Conservation (phyloP, 2,329 filamentous ascomycete species). For the Fusarium euwallaceae region DNA sequence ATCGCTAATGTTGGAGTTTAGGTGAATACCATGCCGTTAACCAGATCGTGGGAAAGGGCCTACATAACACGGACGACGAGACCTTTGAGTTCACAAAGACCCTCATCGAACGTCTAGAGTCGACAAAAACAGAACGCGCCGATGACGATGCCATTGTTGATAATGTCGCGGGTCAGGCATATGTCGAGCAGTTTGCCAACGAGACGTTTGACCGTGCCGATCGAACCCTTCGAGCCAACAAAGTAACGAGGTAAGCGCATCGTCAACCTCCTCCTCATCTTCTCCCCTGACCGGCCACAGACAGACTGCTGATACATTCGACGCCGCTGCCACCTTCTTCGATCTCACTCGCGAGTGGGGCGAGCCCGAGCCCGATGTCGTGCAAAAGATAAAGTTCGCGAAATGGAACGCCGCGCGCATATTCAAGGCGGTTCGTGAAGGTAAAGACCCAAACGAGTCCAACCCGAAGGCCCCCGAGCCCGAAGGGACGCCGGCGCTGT, state of each 20-base stretch:
- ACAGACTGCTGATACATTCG: constrained; percentile 94
- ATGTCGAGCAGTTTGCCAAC: constrained; percentile 93
- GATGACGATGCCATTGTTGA: constrained; percentile 87
- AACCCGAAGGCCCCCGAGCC: constrained; percentile 77
- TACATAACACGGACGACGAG: constrained; percentile 84
- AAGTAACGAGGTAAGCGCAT: constrained; percentile 77
- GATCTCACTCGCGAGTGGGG: constrained; percentile 90
- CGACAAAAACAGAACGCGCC: constrained; percentile 70
- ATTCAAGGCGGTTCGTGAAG: constrained; percentile 88
- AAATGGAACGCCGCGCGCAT: constrained; percentile 97
- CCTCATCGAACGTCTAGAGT: constrained; percentile 92
- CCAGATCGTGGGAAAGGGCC: constrained; percentile 83
- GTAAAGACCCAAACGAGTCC: constrained; percentile 90
- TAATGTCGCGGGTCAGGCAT: constrained; percentile 87
- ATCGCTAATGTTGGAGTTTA: constrained; percentile 51
- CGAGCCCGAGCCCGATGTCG: constrained; percentile 77
- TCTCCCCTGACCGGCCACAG: constrained; percentile 58
- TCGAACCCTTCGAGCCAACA: constrained; percentile 83
- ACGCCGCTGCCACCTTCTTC: constrained; percentile 92
- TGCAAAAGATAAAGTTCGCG: constrained; percentile 92
- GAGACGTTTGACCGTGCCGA: constrained; percentile 90
- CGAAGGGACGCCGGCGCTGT: constrained; percentile 63
- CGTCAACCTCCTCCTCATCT: rapidly evolving
- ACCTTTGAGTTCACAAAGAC: constrained; percentile 83
- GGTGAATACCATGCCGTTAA: constrained; percentile 94